phyloP scores from a whole-genome alignment of 2,329 filamentous ascomycete genomes.

The Penicillium fuscoglaucum region DNA sequence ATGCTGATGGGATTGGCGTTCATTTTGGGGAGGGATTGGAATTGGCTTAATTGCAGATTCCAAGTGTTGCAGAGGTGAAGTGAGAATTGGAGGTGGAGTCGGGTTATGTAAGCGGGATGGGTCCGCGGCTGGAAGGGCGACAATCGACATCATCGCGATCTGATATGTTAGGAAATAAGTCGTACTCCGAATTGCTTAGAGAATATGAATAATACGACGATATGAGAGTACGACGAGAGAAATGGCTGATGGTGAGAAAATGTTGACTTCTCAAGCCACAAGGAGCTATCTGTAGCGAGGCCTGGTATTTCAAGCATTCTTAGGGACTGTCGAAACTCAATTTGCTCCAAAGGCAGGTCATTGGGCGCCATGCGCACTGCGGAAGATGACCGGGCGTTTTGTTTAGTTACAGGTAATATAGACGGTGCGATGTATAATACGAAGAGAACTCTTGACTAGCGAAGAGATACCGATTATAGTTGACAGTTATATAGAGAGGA shows the following conservation, averaged over 20 bases:
- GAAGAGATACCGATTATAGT: not conserved
- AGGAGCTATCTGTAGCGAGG: not conserved
- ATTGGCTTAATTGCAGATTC: slow-evolving; percentile 4
- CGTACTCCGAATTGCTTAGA: not conserved
- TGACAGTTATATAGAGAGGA: too few species aligned
- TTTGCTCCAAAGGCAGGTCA: too few species aligned
- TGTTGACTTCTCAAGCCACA: not conserved
- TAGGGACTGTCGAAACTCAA: not conserved
- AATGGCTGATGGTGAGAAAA: not conserved
- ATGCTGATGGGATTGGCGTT: slow-evolving; percentile 30
- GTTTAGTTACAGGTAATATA: not conserved
- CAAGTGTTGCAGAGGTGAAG: slow-evolving; percentile 9
- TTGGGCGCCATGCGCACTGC: too few species aligned
- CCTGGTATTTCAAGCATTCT: not conserved
- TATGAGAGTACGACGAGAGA: too few species aligned
- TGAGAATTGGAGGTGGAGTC: slow-evolving; percentile 16
- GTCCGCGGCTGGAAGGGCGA: not conserved
- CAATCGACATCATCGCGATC: not conserved
- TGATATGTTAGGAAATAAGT: not conserved
- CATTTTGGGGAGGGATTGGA: slow-evolving; percentile 22
- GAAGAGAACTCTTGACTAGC: not conserved
- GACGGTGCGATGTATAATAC: not conserved
- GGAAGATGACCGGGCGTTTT: too few species aligned
- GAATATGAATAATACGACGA: too few species aligned
- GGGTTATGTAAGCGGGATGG: slow-evolving; percentile 25